These are phyloP conservation scores for Podaxis sp. DNA, from an alignment of 768 basidiomycete genomes.

Conservation along the genomic window DNA sequence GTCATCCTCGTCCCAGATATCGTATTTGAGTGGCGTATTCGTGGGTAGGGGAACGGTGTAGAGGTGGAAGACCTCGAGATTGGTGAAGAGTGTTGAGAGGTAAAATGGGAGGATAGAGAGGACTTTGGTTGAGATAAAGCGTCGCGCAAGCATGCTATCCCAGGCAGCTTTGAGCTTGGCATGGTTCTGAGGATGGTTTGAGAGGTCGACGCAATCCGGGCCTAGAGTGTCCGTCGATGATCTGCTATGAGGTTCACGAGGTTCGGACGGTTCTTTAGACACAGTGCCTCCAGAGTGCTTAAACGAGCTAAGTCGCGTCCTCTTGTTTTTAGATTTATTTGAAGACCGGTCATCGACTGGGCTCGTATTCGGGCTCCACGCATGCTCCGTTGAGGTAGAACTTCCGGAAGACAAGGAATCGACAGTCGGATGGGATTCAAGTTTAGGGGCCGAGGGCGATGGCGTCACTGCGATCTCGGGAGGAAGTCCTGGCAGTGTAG, in stretches of 20 bases:
- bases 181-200: constrained; percentile 58
- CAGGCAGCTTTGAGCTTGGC: constrained; percentile 59
- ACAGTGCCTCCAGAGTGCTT: neutral
- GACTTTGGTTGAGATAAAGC: constrained; percentile 55
- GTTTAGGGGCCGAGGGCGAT: constrained; percentile 19
- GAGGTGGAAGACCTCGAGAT: constrained; percentile 48
- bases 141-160: constrained; percentile 62
- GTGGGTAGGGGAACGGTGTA: constrained; percentile 56
- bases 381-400: constrained; percentile 17
- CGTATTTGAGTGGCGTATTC: constrained; percentile 33
- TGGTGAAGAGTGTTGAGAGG: constrained; percentile 55
- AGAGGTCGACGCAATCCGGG: neutral
- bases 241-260: neutral
- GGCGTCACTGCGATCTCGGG: constrained; percentile 18
- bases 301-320: constrained; percentile 8
- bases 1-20: constrained; percentile 17
- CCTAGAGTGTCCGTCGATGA: neutral
- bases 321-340: constrained; percentile 21
- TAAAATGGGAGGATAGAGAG: constrained; percentile 68
- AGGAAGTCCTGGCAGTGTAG: constrained; percentile 21
- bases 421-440: constrained; percentile 4
- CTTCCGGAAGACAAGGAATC: constrained; percentile 5
- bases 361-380: constrained; percentile 16
- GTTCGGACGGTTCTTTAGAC: neutral
- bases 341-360: constrained; percentile 12